Base-by-base conservation (phyloP, 2,329 filamentous ascomycete genomes). In the Monosporascus ibericus region DNA sequence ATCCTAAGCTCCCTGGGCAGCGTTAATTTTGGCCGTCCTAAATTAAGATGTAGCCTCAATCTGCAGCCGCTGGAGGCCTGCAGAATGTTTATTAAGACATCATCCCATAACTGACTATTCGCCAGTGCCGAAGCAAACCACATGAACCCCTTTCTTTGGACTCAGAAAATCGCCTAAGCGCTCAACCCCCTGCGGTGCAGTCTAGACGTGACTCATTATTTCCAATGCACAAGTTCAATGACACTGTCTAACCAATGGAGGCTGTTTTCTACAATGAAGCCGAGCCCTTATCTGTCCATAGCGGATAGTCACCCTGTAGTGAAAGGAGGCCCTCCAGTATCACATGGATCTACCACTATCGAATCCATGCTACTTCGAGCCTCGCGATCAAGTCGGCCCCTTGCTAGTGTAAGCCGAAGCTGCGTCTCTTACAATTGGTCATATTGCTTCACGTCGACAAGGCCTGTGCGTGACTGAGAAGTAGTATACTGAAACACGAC, bases 31-130 rank as follows among this genome's bases (percentile, higher is more conserved):
- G 54, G 48, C 52, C 55, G 55, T 63, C 58, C 68, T 71, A 70
- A 68, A 67, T 64, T 67, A 64, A 66, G 68, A 58, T 55, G 56
- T 59, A 68, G 67, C 63, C 67, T 68, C 65, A 63, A 63, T 57
- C 57, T 70, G 68, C 65, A 70, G 63, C 64, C 63, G 58, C 61
- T 60, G 47, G 58, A 59, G 60, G 61, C 55, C 60, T 67, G 68
- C 65, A 65, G 56, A 57, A 52, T 63, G 62, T 61, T 67, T 66
- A 66, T 63, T 62, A 63, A 53, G 55, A 68, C 66, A 61, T 68
- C 65, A 66, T 50, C 51, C 60, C 58, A 52, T 57, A 27, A 39
- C 56, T 55, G 50, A 17, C 37, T 17, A 42, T 42, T 14, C 39
- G 22, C 18, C 30, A 34, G 30, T 14, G 24, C 49, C 48, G 49